phyloP scores from a whole-genome alignment of 2,329 filamentous ascomycete species.

The Myrmaecium sp. region DNA sequence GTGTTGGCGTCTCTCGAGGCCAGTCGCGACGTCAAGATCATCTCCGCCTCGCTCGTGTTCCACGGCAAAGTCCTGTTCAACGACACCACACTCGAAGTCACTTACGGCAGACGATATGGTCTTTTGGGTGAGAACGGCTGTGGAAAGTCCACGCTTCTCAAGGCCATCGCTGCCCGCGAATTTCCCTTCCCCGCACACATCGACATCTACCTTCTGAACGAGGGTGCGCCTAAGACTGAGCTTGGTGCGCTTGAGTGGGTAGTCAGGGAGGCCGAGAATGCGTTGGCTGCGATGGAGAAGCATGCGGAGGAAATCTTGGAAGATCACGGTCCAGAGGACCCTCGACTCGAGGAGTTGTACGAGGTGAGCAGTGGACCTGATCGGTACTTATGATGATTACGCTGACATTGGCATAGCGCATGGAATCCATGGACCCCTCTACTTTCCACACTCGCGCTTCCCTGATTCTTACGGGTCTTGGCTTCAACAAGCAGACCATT shows the following conservation, averaged over 20 bases:
- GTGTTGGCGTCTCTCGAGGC: constrained; percentile 71
- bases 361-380: constrained; percentile 51
- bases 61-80: constrained; percentile 93
- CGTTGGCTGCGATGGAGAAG: constrained; percentile 79
- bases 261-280: constrained; percentile 80
- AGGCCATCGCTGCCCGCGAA: constrained; percentile 84
- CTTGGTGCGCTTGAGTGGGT: constrained; percentile 94
- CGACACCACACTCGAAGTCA: constrained; percentile 85
- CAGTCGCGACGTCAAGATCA: constrained; percentile 95
- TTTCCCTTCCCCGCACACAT: constrained; percentile 91
- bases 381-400: neutral
- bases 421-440: constrained; percentile 96
- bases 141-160: constrained; percentile 95
- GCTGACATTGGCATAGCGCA: constrained; percentile 44
- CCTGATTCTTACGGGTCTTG: constrained; percentile 92
- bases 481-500: constrained; percentile 97
- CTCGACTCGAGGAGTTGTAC: constrained; percentile 82
- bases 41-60: constrained; percentile 83
- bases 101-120: constrained; percentile 83
- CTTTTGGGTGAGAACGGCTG: constrained; percentile 97
- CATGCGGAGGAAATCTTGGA: constrained; percentile 82
- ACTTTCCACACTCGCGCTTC: constrained; percentile 93
- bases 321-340: constrained; percentile 78
- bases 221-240: constrained; percentile 80
- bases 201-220: constrained; percentile 96